These are phyloP conservation scores for Phoma herbarum DNA, from an alignment of 2,329 filamentous ascomycete species.

Conservation along the genomic window DNA sequence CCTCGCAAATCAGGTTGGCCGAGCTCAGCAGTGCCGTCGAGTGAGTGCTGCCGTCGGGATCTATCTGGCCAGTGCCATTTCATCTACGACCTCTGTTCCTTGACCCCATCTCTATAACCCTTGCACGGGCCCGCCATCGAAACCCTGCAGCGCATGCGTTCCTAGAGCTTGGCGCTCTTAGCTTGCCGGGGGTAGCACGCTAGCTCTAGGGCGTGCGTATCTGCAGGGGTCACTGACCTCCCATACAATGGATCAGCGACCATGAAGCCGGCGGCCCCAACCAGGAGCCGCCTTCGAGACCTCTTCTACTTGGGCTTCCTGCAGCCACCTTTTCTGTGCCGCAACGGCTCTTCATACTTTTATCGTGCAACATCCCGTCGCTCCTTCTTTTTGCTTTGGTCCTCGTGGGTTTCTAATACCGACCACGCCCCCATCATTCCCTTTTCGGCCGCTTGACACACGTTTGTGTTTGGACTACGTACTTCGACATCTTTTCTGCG, in stretches of 20 bases:
- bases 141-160: constrained; percentile 32
- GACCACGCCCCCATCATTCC: constrained; percentile 34
- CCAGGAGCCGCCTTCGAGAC: constrained; percentile 39
- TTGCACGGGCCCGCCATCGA: constrained; percentile 32
- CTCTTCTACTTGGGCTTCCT: constrained; percentile 33
- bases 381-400: constrained; percentile 32
- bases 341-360: constrained; percentile 39
- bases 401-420: constrained; percentile 35
- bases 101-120: constrained; percentile 32
- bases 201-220: constrained; percentile 28
- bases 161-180: constrained; percentile 35
- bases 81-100: constrained; percentile 36
- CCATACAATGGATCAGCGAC: constrained; percentile 42
- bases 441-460: constrained; percentile 23
- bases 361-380: constrained; percentile 40
- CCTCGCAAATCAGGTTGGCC: constrained; percentile 20
- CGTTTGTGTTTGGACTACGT: constrained; percentile 24
- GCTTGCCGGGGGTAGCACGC: constrained; percentile 30
- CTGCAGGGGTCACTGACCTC: constrained; percentile 39
- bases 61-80: constrained; percentile 33
- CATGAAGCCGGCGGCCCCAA: constrained; percentile 42
- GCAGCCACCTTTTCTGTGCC: constrained; percentile 36
- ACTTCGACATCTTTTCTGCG: constrained; percentile 20
- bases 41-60: constrained; percentile 9
- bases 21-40: constrained; percentile 12